These are phyloP conservation scores for Arachnopeziza araneosa DNA, from an alignment of 2,329 filamentous ascomycete genomes.

Conservation along the genomic window DNA sequence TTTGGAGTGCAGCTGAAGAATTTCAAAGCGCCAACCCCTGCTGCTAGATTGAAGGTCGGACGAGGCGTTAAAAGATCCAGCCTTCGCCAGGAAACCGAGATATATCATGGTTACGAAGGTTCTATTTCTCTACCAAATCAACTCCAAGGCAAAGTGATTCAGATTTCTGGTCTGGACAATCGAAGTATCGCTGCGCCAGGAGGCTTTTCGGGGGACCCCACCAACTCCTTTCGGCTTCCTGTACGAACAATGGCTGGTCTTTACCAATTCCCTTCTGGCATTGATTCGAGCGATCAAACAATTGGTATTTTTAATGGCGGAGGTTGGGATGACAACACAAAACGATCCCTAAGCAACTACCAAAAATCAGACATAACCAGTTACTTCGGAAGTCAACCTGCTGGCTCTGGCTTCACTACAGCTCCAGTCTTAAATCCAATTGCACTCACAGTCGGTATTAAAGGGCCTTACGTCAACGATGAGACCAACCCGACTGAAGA, in stretches of 20 bases:
- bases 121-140: not conserved
- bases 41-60: not conserved
- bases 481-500: not conserved
- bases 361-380: not conserved
- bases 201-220: not conserved
- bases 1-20: not conserved
- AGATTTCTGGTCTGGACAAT: not conserved
- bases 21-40: not conserved
- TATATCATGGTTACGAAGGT: not conserved
- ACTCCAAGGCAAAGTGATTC: not conserved
- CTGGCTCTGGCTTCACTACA: not conserved
- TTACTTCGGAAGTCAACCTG: not conserved
- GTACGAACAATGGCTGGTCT: not conserved
- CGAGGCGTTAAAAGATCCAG: not conserved
- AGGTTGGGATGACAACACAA: not conserved
- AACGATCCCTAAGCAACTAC: not conserved
- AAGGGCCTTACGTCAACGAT: not conserved
- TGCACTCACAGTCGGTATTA: not conserved
- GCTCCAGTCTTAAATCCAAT: not conserved
- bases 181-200: not conserved
- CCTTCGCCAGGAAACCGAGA: not conserved
- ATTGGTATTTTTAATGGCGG: slow-evolving; percentile 1
- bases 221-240: not conserved
- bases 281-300: not conserved
- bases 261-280: not conserved